Conservation (phyloP, 306 rosid genomes). For the Pterocarpus santalinus region DNA sequence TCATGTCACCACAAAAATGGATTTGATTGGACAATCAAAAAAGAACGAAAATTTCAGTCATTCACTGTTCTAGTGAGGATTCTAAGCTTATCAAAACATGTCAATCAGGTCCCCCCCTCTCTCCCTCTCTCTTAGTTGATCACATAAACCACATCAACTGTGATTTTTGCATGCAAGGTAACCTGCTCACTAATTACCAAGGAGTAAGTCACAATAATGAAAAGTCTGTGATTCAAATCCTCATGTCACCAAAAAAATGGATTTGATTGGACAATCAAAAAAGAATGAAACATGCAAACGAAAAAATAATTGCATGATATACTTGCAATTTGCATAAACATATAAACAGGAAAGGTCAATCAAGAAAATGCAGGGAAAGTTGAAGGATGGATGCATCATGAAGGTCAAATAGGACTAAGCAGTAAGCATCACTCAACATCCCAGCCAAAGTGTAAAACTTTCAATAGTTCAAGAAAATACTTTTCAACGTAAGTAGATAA, state of each 20-base stretch:
- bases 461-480: not conserved
- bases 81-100: not conserved
- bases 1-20: not conserved
- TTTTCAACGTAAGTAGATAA: not conserved
- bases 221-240: conserved; percentile 7
- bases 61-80: not conserved
- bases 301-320: too few species aligned
- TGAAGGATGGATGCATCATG: not conserved
- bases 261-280: not conserved
- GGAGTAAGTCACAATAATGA: not conserved
- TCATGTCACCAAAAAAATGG: not conserved
- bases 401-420: not conserved
- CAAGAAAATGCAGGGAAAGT: not conserved
- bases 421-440: not conserved
- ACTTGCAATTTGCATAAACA: not conserved
- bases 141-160: conserved; percentile 34
- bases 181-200: not conserved
- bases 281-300: not conserved
- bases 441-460: not conserved
- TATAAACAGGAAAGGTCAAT: not conserved
- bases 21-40: not conserved
- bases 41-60: not conserved
- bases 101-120: not conserved
- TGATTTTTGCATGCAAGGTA: not conserved
- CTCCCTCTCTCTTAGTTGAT: not conserved